phyloP scores from a whole-genome alignment of 2,329 filamentous ascomycete species.

The Aquanectria penicillioides region DNA sequence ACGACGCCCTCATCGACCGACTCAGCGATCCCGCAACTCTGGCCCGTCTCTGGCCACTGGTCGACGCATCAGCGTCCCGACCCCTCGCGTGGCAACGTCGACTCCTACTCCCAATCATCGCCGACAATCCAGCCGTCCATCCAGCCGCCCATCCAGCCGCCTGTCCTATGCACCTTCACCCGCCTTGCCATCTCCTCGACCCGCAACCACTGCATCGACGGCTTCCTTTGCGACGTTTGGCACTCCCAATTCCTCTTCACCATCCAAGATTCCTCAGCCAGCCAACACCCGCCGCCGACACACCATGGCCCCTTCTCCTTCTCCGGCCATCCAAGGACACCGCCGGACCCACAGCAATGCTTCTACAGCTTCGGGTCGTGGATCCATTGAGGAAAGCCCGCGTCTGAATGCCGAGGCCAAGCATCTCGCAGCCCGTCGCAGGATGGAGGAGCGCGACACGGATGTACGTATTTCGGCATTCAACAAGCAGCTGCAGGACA shows the following conservation, averaged over 20 bases:
- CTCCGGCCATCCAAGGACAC: conserved; percentile 41
- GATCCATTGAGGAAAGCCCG: conserved; percentile 52
- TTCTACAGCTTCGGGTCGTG: conserved; percentile 52
- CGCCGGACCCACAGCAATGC: conserved; percentile 58
- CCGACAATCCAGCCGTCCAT: conserved; percentile 42
- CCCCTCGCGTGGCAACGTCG: conserved; percentile 41
- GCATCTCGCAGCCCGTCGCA: conserved; percentile 75
- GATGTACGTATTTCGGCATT: conserved; percentile 83
- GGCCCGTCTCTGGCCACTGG: conserved; percentile 46
- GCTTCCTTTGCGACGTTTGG: conserved; percentile 45
- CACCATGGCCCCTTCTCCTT: conserved; percentile 22
- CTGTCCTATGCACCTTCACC: conserved; percentile 52
- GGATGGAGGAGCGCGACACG: conserved; percentile 78
- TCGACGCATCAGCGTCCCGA: conserved; percentile 56
- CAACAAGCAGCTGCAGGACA: conserved; percentile 80
- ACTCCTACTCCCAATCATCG: conserved; percentile 40
- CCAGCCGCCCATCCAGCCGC: conserved; percentile 54
- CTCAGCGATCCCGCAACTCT: conserved; percentile 46
- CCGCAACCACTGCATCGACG: conserved; percentile 39
- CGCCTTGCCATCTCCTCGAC: conserved; percentile 27
- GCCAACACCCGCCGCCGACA: conserved; percentile 20
- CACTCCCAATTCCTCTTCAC: conserved; percentile 47
- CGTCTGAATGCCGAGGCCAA: conserved; percentile 74
- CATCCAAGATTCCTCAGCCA: conserved; percentile 55
- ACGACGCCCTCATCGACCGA: conserved; percentile 36